These are phyloP conservation scores for Pisolithus thermaeus DNA, from an alignment of 1,284 basidiomycete genomes.

Conservation along the genomic window DNA sequence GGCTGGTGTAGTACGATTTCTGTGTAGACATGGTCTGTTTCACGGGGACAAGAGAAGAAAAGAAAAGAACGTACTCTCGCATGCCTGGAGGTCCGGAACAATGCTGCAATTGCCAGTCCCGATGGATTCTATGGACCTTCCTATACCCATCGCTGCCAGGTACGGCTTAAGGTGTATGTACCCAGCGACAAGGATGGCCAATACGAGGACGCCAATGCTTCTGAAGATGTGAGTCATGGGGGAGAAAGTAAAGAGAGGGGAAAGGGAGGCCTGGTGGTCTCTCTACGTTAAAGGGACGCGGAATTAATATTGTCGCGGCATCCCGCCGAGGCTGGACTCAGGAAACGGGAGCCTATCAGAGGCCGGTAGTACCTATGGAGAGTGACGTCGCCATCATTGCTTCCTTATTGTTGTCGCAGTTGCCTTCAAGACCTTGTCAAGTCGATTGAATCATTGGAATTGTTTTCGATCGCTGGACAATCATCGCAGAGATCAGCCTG, in stretches of 20 bases:
- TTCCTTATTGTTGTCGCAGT: too few relatives aligned
- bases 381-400: too few relatives aligned
- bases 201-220: conserved; percentile 23
- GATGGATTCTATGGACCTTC: conserved; percentile 37
- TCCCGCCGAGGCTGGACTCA: too few relatives aligned
- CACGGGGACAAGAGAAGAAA: conserved; percentile 1
- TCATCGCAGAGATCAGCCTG: too few relatives aligned
- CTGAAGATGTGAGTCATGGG: conserved; percentile 7
- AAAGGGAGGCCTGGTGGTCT: background rate
- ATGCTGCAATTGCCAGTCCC: conserved; percentile 44
- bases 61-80: conserved; percentile 48
- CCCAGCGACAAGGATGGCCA: conserved; percentile 14
- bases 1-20: conserved; percentile 52
- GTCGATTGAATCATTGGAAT: too few relatives aligned
- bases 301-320: too few relatives aligned
- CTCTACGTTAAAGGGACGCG: too few relatives aligned
- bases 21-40: conserved; percentile 18
- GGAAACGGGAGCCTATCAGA: too few relatives aligned
- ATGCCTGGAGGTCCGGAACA: conserved; percentile 52
- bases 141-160: conserved; percentile 36
- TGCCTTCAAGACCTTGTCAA: too few relatives aligned
- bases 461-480: too few relatives aligned
- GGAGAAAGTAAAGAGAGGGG: background rate
- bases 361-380: too few relatives aligned
- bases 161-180: conserved; percentile 40